A percentile compares a stretch with the other conserved stretches of the same genome.
Conservation (phyloP, 208 protist species). For the Lotmaria passim region DNA sequence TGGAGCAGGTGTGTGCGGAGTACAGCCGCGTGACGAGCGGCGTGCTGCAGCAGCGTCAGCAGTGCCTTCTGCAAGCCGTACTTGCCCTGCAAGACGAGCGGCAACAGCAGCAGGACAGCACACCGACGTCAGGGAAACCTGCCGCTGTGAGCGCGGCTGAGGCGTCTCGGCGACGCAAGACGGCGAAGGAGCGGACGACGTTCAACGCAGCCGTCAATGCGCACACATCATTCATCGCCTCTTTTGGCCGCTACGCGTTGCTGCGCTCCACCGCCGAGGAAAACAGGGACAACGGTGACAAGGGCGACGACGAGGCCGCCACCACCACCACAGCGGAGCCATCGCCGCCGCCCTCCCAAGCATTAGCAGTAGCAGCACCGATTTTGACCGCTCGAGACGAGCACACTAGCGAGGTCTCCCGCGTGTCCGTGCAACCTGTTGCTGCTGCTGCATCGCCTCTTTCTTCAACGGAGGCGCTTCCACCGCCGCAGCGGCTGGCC, state of each 20-base stretch:
- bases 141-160: not conserved
- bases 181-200: no score
- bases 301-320: not conserved
- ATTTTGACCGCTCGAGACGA: no score
- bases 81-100: not conserved
- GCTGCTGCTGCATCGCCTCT: no score
- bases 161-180: no score
- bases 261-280: conserved; percentile 8
- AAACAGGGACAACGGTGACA: not conserved
- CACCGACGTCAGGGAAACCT: not conserved
- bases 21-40: conserved; percentile 36
- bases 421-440: no score
- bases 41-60: conserved; percentile 31
- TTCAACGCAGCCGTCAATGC: not conserved
- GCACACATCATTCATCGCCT: conserved; percentile 27
- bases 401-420: no score
- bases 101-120: conserved; percentile 1
- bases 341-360: not conserved
- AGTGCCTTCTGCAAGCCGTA: conserved; percentile 20
- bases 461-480: not conserved
- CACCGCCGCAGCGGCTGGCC: conserved; percentile 12
- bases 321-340: not conserved
- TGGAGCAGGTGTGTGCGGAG: conserved; percentile 36
- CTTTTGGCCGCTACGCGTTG: conserved; percentile 36
- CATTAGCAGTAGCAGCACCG: not conserved